A percentile compares a stretch with the other conserved stretches of the same genome.
Conservation (phyloP, 1,284 basidiomycete species). For the Cystobasidiaceae sp. region DNA sequence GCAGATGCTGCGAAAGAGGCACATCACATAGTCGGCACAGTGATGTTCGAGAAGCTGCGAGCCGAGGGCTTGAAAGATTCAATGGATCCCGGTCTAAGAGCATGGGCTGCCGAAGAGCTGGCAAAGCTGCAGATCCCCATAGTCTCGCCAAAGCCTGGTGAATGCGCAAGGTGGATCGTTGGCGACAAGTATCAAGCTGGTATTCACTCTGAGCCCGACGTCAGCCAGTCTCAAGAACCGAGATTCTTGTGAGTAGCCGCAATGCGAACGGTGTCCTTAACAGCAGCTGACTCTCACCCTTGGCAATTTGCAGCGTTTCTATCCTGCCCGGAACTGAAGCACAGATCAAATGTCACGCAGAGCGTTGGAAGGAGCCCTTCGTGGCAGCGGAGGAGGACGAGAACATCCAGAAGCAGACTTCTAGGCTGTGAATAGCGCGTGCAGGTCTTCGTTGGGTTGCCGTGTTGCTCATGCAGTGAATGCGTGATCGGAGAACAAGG, state of each 20-base stretch:
- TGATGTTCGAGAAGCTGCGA: background rate
- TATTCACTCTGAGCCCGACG: constrained; percentile 26
- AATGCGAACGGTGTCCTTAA: background rate
- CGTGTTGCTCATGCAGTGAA: background rate
- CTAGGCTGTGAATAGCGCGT: background rate
- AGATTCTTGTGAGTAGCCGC: constrained; percentile 8
- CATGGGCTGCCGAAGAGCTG: background rate
- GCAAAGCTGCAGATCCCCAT: background rate
- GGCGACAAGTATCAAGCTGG: background rate
- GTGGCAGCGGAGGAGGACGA: background rate
- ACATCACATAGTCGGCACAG: background rate
- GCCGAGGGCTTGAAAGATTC: background rate
- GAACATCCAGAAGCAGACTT: background rate
- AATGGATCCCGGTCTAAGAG: background rate
- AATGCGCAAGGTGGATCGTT: constrained; percentile 11
- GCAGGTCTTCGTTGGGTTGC: background rate
- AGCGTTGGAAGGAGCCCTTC: constrained; percentile 2
- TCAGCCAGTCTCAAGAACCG: constrained; percentile 9
- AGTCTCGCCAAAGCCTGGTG: background rate
- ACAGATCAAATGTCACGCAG: constrained; percentile 3
- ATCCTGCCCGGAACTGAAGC: constrained; percentile 8
- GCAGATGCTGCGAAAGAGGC: background rate
- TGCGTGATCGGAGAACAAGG: background rate
- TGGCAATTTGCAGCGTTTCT: background rate
- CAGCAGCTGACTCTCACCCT: background rate